Percentiles rank a stretch among this genome's conserved stretches.
Evolutionary conservation across 2,329 filamentous ascomycete genomes (phyloP).

Genomic region (Cordyceps sp.): DNA sequence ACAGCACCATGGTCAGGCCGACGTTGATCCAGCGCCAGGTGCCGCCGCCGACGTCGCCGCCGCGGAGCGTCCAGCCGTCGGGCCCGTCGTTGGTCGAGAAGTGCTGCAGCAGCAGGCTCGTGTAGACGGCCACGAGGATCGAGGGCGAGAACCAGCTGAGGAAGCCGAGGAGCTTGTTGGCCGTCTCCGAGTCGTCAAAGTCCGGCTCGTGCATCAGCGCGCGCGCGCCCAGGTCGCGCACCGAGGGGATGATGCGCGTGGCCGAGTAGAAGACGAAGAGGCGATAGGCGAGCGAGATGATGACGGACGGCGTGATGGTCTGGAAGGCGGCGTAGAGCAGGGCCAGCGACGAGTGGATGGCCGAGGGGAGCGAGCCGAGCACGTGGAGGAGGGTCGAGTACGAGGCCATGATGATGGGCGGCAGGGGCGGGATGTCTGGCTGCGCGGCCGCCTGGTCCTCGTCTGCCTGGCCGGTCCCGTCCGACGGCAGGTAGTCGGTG

Average conservation of each 20-base stretch:
- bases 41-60: conserved; percentile 65
- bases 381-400: conserved; percentile 83
- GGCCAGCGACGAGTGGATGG: conserved; percentile 67
- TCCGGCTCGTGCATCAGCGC: conserved; percentile 72
- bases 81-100: conserved; percentile 63
- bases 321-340: conserved; percentile 85
- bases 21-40: conserved; percentile 91
- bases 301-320: conserved; percentile 87
- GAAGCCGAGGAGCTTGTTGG: conserved; percentile 64
- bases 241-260: conserved; percentile 86
- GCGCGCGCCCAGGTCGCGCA: conserved; percentile 70
- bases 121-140: conserved; percentile 91
- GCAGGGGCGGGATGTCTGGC: conserved; percentile 88
- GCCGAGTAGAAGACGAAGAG: conserved; percentile 92
- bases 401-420: conserved; percentile 95
- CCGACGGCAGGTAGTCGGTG: conserved; percentile 86
- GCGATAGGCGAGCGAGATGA: conserved; percentile 87
- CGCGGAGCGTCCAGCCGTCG: conserved; percentile 70
- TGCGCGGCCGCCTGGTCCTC: conserved; percentile 35
- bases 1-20: conserved; percentile 73
- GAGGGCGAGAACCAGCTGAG: conserved; percentile 90
- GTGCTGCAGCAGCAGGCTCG: conserved; percentile 86
- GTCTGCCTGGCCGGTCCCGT: conserved; percentile 36
- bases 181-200: conserved; percentile 71
- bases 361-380: conserved; percentile 66